These are phyloP conservation scores for Rhodosporidiobolus odoratus DNA, from an alignment of 768 basidiomycete species.

Conservation along the genomic window DNA sequence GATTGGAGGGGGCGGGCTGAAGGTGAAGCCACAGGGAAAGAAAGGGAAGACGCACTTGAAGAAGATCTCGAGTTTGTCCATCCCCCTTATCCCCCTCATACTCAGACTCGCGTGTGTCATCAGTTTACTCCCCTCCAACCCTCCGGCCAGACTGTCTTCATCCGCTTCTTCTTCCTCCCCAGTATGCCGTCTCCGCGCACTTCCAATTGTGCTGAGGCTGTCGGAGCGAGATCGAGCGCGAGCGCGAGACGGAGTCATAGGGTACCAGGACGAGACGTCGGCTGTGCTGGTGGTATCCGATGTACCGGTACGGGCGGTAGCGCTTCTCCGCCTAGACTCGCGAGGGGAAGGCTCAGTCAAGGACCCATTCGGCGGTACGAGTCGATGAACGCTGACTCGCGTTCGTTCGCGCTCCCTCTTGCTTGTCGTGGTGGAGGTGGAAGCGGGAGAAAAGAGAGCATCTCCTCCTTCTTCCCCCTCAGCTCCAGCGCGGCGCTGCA, in stretches of 20 bases:
- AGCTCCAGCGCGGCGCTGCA: neutral
- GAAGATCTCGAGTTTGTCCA: conserved; percentile 39
- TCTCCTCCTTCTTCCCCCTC: neutral
- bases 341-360: neutral
- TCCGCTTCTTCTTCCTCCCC: neutral
- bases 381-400: neutral
- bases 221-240: neutral
- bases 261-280: conserved; percentile 19
- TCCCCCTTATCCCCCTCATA: neutral
- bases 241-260: conserved; percentile 2
- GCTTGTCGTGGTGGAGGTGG: neutral
- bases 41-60: conserved; percentile 17
- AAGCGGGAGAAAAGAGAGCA: neutral
- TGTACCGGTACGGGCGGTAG: neutral
- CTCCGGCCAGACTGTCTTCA: neutral
- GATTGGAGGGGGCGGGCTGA: no score
- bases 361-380: neutral
- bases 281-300: neutral
- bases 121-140: neutral
- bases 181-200: neutral
- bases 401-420: neutral
- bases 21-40: no score
- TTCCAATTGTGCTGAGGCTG: neutral
- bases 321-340: neutral
- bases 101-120: neutral